Evolutionary conservation across 257 asterid species (phyloP).

Genomic region (Leonotis leonurus): DNA sequence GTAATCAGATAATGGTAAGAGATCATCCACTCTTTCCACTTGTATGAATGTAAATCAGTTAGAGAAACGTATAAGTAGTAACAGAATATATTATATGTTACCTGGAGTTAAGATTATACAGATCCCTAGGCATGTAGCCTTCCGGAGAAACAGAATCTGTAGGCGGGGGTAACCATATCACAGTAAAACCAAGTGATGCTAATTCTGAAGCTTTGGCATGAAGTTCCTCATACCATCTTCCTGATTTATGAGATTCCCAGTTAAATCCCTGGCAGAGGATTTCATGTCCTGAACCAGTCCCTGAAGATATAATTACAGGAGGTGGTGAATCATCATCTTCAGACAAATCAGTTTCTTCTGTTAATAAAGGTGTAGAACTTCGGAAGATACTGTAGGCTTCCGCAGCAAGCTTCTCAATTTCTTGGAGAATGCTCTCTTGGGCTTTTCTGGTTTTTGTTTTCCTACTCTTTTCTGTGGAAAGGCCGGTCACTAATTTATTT

Average conservation of each 20-base stretch:
- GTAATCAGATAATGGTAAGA: neutral
- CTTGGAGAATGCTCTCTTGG: constrained; percentile 88
- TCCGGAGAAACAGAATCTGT: constrained; percentile 96
- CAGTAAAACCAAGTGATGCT: constrained; percentile 77
- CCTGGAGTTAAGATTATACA: constrained; percentile 93
- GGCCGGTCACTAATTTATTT: constrained; percentile 57
- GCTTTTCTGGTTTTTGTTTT: constrained; percentile 54
- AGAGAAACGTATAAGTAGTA: neutral
- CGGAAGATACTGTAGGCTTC: constrained; percentile 94
- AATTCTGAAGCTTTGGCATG: constrained; percentile 59
- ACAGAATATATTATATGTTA: constrained; percentile 18
- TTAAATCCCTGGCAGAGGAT: constrained; percentile 91
- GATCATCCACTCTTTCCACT: neutral
- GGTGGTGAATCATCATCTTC: constrained; percentile 39
- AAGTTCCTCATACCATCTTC: constrained; percentile 83
- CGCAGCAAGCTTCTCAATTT: constrained; percentile 97
- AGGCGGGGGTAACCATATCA: constrained; percentile 97
- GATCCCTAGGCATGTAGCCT: constrained; percentile 96
- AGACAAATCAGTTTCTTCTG: constrained; percentile 23
- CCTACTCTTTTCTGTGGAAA: constrained; percentile 56
- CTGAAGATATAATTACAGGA: constrained; percentile 50
- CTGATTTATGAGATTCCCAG: constrained; percentile 96
- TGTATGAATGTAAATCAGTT: neutral
- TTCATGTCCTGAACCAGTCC: constrained; percentile 88
- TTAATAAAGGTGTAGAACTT: constrained; percentile 48